Evolutionary conservation across 345 rosid genomes (phyloP), one percentile per base, ranked within the genome.

Genomic region (Isatis tinctoria): DNA sequence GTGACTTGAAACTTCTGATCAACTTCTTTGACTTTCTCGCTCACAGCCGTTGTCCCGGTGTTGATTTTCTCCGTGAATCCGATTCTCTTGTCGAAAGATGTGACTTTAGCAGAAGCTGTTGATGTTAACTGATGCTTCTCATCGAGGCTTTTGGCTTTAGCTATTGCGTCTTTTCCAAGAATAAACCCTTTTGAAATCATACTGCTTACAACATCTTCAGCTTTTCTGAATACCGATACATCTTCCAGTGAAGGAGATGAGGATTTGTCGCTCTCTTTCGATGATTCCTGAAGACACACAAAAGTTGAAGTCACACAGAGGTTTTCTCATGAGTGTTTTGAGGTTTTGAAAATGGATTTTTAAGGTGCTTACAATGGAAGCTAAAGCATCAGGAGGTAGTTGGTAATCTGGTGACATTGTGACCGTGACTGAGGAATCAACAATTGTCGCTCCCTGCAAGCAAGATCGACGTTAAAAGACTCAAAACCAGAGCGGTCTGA

Each of bases 1-100:
- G 93, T 84, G 49, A 94, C 97, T 82, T 90, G 98, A 74, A 82
- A 91, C 75, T 90, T 94, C 74, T 85, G 84, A 80, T 94, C 98
- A 74, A 88, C 96, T 82, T 90, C 95, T 45, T 92, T 85, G 22
- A 91, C 95, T 73, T 90, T 94, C 79, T 79, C 91, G 16, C 90
- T 54, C 32, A 88, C 87, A 28, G 82, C 86, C 37, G 83, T 32
- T 12, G 96, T 87, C 39, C 95, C 86, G 6, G 84, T 92, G 47
- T 74, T 86, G 33, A 91, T 80, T 83, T 90, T 94, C 68, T 89
- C 97, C 0, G 85, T 91, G 58, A 88, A 65, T 24, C 97, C 92
- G 20, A 90, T 85, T 78, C 78, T 94, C 60, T 89, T 85, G 81
- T 94, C 95, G 1, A 94, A 67, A 13, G 96, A 85, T 35, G 85